Evolutionary conservation across 768 basidiomycete genomes (phyloP).

Genomic region (Panaeolus cyanescens): DNA sequence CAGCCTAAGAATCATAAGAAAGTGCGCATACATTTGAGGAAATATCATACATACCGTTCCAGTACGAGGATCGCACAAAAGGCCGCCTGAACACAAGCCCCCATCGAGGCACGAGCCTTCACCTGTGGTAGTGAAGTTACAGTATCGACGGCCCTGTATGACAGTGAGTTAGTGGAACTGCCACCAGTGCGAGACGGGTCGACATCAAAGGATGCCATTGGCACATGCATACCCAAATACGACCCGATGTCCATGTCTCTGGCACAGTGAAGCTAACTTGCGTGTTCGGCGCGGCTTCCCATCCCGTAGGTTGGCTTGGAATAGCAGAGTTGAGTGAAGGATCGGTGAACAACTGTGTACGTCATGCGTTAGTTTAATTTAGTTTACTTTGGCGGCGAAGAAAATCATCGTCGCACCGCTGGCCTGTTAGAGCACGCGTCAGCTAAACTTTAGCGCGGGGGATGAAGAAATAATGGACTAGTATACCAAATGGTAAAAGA

Average conservation of each 20-base stretch:
- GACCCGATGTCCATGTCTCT: not conserved
- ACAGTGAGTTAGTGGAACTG: not conserved
- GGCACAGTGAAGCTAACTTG: not conserved
- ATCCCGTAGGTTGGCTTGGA: not conserved
- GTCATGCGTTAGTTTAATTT: not conserved
- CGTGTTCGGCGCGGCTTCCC: not conserved
- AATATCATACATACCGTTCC: not conserved
- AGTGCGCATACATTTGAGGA: not conserved
- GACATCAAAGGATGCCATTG: not conserved
- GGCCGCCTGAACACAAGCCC: not conserved
- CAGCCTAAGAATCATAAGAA: slow-evolving; percentile 26
- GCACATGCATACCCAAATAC: not conserved
- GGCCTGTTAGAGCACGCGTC: not conserved
- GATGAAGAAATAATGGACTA: not conserved
- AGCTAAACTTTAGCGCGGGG: too few species aligned
- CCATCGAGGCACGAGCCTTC: not conserved
- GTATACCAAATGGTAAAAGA: not conserved
- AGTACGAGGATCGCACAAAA: not conserved
- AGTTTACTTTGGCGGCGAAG: not conserved
- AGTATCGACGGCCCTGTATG: not conserved
- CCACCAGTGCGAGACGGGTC: not conserved
- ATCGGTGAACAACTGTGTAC: not conserved
- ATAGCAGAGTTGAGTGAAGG: not conserved
- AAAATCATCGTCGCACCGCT: not conserved
- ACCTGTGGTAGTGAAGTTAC: not conserved